Percentiles rank a stretch among this genome's conserved stretches.
These are phyloP conservation scores for Lasiodiplodia sp. DNA, from an alignment of 2,329 filamentous ascomycete genomes.

Conservation along the genomic window DNA sequence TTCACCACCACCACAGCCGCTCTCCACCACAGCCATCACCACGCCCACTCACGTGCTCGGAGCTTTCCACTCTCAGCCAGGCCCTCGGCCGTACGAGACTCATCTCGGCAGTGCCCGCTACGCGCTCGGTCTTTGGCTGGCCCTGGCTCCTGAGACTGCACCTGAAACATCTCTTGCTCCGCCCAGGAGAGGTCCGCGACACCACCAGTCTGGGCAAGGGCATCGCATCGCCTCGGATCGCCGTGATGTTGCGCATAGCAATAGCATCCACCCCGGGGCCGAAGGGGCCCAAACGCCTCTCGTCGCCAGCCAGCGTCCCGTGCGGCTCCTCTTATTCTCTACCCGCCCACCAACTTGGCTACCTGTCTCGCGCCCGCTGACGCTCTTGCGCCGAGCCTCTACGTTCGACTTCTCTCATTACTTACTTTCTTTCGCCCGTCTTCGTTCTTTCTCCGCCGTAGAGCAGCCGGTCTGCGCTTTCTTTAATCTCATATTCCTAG, in stretches of 20 bases:
- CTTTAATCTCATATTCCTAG: neutral
- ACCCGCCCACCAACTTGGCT: neutral
- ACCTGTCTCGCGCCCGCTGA: slow-evolving; percentile 3
- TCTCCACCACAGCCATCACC: neutral
- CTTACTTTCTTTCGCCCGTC: slow-evolving; percentile 9
- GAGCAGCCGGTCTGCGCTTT: slow-evolving; percentile 24
- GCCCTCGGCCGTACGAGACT: too few species aligned
- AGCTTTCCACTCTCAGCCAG: too few species aligned
- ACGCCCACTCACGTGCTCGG: too few species aligned
- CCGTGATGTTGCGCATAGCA: slow-evolving; percentile 23
- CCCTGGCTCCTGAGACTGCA: slow-evolving; percentile 17
- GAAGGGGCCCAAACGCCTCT: slow-evolving; percentile 26
- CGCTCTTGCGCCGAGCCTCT: slow-evolving; percentile 15
- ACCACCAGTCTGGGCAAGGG: slow-evolving; percentile 14
- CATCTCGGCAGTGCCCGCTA: too few species aligned
- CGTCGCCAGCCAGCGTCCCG: slow-evolving; percentile 25
- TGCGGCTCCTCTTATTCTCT: slow-evolving; percentile 13
- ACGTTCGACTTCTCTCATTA: slow-evolving; percentile 1
- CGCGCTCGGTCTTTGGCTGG: neutral
- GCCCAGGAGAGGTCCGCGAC: slow-evolving; percentile 14
- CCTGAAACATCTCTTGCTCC: slow-evolving; percentile 17
- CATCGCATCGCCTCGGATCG: slow-evolving; percentile 17
- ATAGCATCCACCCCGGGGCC: neutral
- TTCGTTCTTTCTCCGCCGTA: neutral
- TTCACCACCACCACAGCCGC: too few species aligned